Percentiles rank a stretch among this genome's conserved stretches.
Evolutionary conservation across 2,329 filamentous ascomycete species (phyloP).

Genomic region (Cryphonectria radicalis): DNA sequence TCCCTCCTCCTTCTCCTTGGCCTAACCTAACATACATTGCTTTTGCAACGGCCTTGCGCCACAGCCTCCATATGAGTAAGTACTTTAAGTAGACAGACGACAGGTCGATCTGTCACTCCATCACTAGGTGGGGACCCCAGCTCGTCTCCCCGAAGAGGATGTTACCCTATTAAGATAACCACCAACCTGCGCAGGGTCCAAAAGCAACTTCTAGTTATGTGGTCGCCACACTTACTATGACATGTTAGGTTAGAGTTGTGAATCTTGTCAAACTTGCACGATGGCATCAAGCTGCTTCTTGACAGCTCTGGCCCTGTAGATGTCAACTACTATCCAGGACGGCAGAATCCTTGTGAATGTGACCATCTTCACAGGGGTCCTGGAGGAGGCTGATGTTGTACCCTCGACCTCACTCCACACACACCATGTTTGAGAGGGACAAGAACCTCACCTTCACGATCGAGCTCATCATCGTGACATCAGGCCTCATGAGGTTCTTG

Average conservation of each 20-base stretch:
- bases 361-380: neutral
- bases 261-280: neutral
- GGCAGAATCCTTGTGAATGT: neutral
- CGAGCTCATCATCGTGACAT: neutral
- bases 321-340: neutral
- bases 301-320: neutral
- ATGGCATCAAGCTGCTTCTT: neutral
- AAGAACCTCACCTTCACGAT: neutral
- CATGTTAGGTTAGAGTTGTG: neutral
- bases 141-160: neutral
- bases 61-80: neutral
- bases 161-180: neutral
- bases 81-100: neutral
- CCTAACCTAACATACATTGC: neutral
- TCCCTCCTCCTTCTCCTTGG: neutral
- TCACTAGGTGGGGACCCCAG: neutral
- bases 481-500: neutral
- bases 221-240: neutral
- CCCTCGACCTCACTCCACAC: neutral
- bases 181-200: neutral
- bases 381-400: neutral
- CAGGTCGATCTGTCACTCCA: neutral
- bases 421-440: neutral
- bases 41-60: neutral
- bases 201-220: neutral